A percentile compares a stretch with the other conserved stretches of the same genome.
These are phyloP conservation scores for Suillus subalutaceus DNA, from an alignment of 768 basidiomycete genomes.

Conservation along the genomic window DNA sequence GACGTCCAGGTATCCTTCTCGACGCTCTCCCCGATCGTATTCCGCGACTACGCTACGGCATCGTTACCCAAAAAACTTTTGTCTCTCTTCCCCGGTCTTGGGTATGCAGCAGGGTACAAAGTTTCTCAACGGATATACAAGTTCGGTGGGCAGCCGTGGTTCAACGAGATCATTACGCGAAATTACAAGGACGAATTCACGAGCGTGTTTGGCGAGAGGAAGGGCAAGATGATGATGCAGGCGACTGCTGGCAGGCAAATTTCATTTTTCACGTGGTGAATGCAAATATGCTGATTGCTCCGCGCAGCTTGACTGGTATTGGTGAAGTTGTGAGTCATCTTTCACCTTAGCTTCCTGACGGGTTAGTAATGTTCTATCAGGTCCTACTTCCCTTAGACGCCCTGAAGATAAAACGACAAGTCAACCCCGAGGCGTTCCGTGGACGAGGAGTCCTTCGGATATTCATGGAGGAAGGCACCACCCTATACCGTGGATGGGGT, in stretches of 20 bases:
- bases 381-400: slow-evolving; percentile 95
- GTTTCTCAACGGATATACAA: slow-evolving; percentile 93
- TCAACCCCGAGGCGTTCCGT: slow-evolving; percentile 97
- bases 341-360: background rate
- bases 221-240: slow-evolving; percentile 95
- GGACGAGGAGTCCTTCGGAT: slow-evolving; percentile 90
- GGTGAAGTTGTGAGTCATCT: slow-evolving; percentile 84
- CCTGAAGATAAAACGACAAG: slow-evolving; percentile 98
- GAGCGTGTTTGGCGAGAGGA: slow-evolving; percentile 87
- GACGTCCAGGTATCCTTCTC: slow-evolving; percentile 57
- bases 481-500: slow-evolving; percentile 96
- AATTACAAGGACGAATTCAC: slow-evolving; percentile 84
- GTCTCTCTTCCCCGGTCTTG: slow-evolving; percentile 96
- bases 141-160: slow-evolving; percentile 98
- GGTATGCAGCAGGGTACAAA: slow-evolving; percentile 99
- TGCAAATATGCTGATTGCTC: background rate
- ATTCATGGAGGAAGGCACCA: slow-evolving; percentile 87
- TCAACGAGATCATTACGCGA: slow-evolving; percentile 86
- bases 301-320: slow-evolving; percentile 67
- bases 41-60: slow-evolving; percentile 80
- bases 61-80: slow-evolving; percentile 69
- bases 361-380: slow-evolving; percentile 35
- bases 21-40: slow-evolving; percentile 77
- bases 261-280: background rate
- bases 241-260: slow-evolving; percentile 89